Conservation (phyloP, 2,329 filamentous ascomycete species). For the Fusarium irregulare region DNA sequence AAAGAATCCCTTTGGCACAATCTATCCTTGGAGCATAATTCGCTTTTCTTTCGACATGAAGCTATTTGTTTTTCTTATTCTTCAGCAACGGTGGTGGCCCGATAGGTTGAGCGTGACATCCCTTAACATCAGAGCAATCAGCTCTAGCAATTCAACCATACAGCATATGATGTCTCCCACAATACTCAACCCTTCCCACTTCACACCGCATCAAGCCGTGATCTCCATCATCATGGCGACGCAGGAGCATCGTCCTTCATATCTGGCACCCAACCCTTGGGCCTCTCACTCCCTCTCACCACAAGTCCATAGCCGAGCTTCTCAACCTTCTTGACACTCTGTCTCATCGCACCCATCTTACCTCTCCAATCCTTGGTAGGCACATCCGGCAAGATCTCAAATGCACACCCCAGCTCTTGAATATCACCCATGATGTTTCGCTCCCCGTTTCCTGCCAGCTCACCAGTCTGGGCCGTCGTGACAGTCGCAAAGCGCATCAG, state of each 20-base stretch:
- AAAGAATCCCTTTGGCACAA: not conserved
- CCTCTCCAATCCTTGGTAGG: conserved; percentile 70
- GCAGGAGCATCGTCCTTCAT: conserved; percentile 56
- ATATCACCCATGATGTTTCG: conserved; percentile 82
- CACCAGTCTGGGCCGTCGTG: conserved; percentile 79
- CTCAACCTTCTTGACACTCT: conserved; percentile 95
- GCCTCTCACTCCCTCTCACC: conserved; percentile 87
- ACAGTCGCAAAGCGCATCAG: conserved; percentile 97
- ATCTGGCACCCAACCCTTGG: conserved; percentile 92
- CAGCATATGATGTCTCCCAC: not conserved
- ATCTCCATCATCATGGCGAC: conserved; percentile 40
- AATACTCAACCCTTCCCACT: not conserved
- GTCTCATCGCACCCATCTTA: conserved; percentile 88
- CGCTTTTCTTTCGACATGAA: not conserved
- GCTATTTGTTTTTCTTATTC: not conserved
- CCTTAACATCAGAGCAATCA: not conserved
- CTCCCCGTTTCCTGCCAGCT: conserved; percentile 54
- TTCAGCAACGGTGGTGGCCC: not conserved
- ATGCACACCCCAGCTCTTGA: conserved; percentile 77
- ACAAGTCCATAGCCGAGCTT: conserved; percentile 87
- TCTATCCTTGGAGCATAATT: not conserved
- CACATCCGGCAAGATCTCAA: conserved; percentile 77
- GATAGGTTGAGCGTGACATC: not conserved
- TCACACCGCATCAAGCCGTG: not conserved
- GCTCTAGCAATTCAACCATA: conserved; percentile 24